Evolutionary conservation across 305 asterid genomes (phyloP), one percentile per base, ranked within the genome.

Genomic region (Plantago coronopus): DNA sequence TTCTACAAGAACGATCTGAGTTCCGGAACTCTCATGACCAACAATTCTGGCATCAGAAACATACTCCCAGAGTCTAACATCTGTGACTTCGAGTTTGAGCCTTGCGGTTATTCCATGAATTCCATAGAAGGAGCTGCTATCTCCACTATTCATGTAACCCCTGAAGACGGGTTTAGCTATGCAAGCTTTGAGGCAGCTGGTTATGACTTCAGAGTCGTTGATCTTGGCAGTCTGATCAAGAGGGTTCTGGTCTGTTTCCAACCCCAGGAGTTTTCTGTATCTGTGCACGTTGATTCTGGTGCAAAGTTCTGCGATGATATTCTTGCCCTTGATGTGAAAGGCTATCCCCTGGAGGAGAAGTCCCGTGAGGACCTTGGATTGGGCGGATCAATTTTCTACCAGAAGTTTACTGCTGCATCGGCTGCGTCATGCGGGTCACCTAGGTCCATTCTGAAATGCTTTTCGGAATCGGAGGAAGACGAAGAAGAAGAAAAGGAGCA

Each of bases 141-240:
- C 5, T 86, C 95, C 5, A 84, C 97, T 40, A 89, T 89, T 38
- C 97, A 89, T 50, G 82, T 89, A 43, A 89, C 97, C 0, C 97
- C 97, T 0, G 95, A 89, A 63, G 95, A 89, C 48, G 95, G 95
- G 25, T 89, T 89, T 57, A 89, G 95, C 47, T 89, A 87, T 12
- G 95, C 97, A 0, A 89, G 97, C 75, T 87, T 89, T 72, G 97
- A 89, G 75, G 89, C 93, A 16, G 84, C 81, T 37, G 97, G 97
- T 3, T 87, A 89, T 66, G 72, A 87, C 66, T 61, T 83, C 40
- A 75, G 78, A 63, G 61, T 7, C 14, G 45, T 68, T 64, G 78
- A 76, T 48, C 54, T 84, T 31, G 77, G 77, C 16, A 40, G 15
- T 18, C 61, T 89, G 74, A 72, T 89, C 17, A 79, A 72, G 72